Conservation (phyloP, 345 rosid genomes). For the Microthlaspi erraticum region DNA sequence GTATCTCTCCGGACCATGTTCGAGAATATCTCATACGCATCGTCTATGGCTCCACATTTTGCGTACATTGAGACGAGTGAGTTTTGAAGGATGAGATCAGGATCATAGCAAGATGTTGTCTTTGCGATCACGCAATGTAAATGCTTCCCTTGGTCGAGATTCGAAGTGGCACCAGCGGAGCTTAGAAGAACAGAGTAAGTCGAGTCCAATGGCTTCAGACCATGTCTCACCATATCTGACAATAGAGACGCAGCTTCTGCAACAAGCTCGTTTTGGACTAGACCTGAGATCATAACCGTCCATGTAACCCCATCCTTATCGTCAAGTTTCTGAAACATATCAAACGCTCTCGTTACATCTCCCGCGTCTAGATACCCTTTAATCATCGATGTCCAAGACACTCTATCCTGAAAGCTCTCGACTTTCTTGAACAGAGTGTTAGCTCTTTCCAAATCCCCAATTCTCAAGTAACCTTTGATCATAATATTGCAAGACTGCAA, state of each 20-base stretch:
- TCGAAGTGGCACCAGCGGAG: conserved; percentile 72
- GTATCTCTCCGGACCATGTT: conserved; percentile 58
- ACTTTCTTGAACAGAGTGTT: conserved; percentile 49
- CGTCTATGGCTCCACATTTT: conserved; percentile 64
- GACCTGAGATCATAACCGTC: conserved; percentile 81
- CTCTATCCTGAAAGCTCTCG: conserved; percentile 57
- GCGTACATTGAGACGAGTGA: conserved; percentile 62
- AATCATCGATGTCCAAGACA: conserved; percentile 75
- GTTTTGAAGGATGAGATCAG: conserved; percentile 62
- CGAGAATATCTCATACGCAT: conserved; percentile 58
- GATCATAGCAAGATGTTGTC: conserved; percentile 49
- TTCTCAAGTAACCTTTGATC: conserved; percentile 60
- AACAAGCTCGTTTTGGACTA: conserved; percentile 60
- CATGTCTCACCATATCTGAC: conserved; percentile 60
- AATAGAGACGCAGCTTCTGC: conserved; percentile 62
- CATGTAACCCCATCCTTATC: conserved; percentile 57
- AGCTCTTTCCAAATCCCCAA: conserved; percentile 54
- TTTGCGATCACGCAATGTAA: conserved; percentile 59
- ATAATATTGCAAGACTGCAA: conserved; percentile 75
- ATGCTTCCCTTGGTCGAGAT: conserved; percentile 69
- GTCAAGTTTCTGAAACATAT: conserved; percentile 52
- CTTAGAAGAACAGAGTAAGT: conserved; percentile 76
- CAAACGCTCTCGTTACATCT: conserved; percentile 55
- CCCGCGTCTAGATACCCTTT: conserved; percentile 69
- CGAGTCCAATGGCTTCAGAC: conserved; percentile 61